Percentiles rank a stretch among this genome's conserved stretches.
phyloP scores from a whole-genome alignment of 1,284 basidiomycete genomes.

The Paramarasmius palmivorus region DNA sequence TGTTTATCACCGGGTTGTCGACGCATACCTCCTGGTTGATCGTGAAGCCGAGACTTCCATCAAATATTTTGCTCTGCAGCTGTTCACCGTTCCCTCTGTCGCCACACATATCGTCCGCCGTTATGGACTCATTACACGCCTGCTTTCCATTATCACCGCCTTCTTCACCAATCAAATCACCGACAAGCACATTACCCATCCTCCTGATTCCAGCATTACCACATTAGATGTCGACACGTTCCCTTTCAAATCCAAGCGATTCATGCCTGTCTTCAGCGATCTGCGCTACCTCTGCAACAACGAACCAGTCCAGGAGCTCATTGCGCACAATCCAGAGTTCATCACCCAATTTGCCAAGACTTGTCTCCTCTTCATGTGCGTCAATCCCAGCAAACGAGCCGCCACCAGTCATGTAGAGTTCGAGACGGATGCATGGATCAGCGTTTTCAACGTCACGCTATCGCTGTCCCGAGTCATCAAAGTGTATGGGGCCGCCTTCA shows the following conservation, averaged over 20 bases:
- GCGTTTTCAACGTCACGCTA: constrained; percentile 89
- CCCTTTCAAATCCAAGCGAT: constrained; percentile 91
- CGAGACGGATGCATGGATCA: constrained; percentile 93
- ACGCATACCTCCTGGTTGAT: constrained; percentile 89
- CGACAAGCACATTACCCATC: constrained; percentile 64
- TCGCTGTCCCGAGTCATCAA: constrained; percentile 87
- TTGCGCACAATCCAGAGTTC: constrained; percentile 52
- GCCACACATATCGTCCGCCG: constrained; percentile 78
- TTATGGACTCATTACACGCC: constrained; percentile 72
- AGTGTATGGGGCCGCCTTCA: constrained; percentile 79
- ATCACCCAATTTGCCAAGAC: constrained; percentile 54
- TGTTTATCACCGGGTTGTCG: constrained; percentile 86
- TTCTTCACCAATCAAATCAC: constrained; percentile 89
- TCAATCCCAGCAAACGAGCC: constrained; percentile 88
- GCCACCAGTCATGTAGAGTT: constrained; percentile 86
- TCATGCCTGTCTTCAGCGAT: constrained; percentile 88
- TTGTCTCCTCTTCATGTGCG: constrained; percentile 86
- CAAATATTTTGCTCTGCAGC: constrained; percentile 87
- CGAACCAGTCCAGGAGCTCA: constrained; percentile 69
- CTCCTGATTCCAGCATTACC: constrained; percentile 33
- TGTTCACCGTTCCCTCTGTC: constrained; percentile 88
- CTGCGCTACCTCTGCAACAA: constrained; percentile 78
- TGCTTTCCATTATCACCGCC: constrained; percentile 80
- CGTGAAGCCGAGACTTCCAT: constrained; percentile 92
- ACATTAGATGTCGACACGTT: constrained; percentile 77